Evolutionary conservation across 2,329 filamentous ascomycete genomes (phyloP).

Genomic region (Colletotrichum sp.): DNA sequence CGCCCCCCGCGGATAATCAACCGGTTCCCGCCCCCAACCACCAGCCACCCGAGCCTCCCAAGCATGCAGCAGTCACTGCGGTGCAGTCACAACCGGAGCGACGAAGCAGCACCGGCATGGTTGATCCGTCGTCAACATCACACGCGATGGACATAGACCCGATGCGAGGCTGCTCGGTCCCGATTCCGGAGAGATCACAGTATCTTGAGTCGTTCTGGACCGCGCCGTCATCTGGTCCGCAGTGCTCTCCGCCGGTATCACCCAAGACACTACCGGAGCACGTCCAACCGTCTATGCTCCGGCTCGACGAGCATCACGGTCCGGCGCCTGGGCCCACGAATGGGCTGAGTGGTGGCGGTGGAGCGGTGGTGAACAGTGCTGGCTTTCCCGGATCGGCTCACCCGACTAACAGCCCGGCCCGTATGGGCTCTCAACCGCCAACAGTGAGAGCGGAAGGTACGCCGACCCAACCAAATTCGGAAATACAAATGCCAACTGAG

Average conservation of each 20-base stretch:
- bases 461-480: background rate
- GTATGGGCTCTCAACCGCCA: background rate
- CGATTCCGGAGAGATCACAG: conserved; percentile 36
- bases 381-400: background rate
- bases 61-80: background rate
- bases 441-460: conserved; percentile 10
- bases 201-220: conserved; percentile 27
- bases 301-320: background rate
- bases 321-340: background rate
- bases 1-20: background rate
- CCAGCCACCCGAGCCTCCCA: background rate
- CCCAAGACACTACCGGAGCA: conserved; percentile 32
- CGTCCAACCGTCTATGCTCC: background rate
- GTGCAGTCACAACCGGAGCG: conserved; percentile 20
- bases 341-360: background rate
- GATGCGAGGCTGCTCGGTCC: conserved; percentile 36
- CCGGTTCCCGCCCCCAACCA: background rate
- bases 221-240: conserved; percentile 21
- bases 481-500: conserved; percentile 7
- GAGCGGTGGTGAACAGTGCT: background rate
- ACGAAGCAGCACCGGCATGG: conserved; percentile 36
- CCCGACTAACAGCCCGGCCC: background rate
- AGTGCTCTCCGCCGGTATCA: conserved; percentile 38
- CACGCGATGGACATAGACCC: conserved; percentile 31
- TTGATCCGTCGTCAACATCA: conserved; percentile 26